phyloP scores from a whole-genome alignment of 805 yeast species.

The Dipodascus geniculatus region DNA sequence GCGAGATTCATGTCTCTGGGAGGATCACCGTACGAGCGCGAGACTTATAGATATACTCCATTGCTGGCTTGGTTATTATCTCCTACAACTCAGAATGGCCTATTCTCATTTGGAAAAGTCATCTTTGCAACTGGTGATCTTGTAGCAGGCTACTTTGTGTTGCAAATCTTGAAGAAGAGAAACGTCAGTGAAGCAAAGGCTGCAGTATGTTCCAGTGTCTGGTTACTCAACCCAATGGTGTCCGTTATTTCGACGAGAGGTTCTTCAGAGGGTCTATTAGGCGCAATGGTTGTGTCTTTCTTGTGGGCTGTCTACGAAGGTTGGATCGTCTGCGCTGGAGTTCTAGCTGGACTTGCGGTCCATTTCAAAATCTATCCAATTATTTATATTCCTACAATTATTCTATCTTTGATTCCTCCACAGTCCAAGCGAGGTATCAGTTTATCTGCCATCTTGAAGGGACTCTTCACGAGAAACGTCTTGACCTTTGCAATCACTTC shows the following conservation, averaged over 20 bases:
- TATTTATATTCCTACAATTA: constrained; percentile 67
- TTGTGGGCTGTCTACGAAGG: constrained; percentile 33
- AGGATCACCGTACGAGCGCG: constrained; percentile 67
- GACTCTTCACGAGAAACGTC: constrained; percentile 29
- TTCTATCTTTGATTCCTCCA: constrained; percentile 31
- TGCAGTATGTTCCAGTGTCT: constrained; percentile 43
- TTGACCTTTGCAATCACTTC: constrained; percentile 33
- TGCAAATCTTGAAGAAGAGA: constrained; percentile 29
- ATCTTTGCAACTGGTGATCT: constrained; percentile 70
- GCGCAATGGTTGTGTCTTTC: constrained; percentile 58
- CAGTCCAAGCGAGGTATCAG: constrained; percentile 8
- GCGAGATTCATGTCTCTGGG: constrained; percentile 52
- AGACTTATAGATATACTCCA: constrained; percentile 91
- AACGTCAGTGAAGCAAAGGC: constrained; percentile 25
- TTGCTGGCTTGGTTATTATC: constrained; percentile 69
- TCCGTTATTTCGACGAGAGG: constrained; percentile 88
- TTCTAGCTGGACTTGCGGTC: constrained; percentile 62
- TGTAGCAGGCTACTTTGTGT: constrained; percentile 58
- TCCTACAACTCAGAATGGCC: constrained; percentile 41
- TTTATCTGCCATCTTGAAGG: constrained; percentile 20
- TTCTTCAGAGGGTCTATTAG: constrained; percentile 79
- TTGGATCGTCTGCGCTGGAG: constrained; percentile 29
- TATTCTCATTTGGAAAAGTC: constrained; percentile 63
- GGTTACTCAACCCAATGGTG: constrained; percentile 95
- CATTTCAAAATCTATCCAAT: constrained; percentile 91